These are phyloP conservation scores for Geranomyces variabilis DNA, from an alignment of 192 early-diverging fungal species.

Conservation along the genomic window DNA sequence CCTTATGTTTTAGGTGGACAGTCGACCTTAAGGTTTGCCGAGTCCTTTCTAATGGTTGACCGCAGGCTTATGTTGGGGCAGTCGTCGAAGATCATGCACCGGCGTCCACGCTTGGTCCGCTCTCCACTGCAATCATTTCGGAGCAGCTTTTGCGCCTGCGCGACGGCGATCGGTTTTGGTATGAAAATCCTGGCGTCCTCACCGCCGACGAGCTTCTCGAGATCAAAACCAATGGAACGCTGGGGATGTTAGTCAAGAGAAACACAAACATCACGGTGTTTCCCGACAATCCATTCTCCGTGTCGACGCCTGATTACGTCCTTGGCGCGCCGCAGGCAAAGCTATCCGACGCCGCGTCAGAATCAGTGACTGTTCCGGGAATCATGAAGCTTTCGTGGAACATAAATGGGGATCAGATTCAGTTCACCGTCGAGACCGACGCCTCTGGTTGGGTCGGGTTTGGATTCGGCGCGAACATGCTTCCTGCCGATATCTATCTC, in stretches of 20 bases:
- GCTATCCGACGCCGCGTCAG: slow-evolving; percentile 2
- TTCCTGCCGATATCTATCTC: slow-evolving; percentile 43
- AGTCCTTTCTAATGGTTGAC: too few species aligned
- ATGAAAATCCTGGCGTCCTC: slow-evolving; percentile 53
- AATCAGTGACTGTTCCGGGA: slow-evolving; percentile 25
- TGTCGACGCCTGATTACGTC: neutral
- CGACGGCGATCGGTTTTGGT: slow-evolving; percentile 59
- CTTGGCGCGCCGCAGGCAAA: slow-evolving; percentile 4
- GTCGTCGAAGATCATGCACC: neutral
- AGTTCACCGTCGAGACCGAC: slow-evolving; percentile 40
- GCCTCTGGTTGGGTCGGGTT: slow-evolving; percentile 47
- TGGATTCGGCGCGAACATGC: slow-evolving; percentile 46
- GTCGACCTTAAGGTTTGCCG: too few species aligned
- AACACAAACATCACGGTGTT: slow-evolving; percentile 50
- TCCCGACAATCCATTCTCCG: slow-evolving; percentile 42
- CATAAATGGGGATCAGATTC: slow-evolving; percentile 24
- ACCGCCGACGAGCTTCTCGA: slow-evolving; percentile 39
- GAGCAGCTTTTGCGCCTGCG: slow-evolving; percentile 52
- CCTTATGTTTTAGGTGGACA: too few species aligned
- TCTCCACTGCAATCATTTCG: slow-evolving; percentile 32
- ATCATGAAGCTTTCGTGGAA: slow-evolving; percentile 34
- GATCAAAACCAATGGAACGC: slow-evolving; percentile 24
- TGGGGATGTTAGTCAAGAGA: slow-evolving; percentile 36
- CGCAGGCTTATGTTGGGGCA: too few species aligned
- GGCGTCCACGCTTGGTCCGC: slow-evolving; percentile 37